Percentiles rank a stretch among this genome's conserved stretches.
These are phyloP conservation scores for Phytophthora rubi DNA, from an alignment of 352 stramenopile species.

Conservation along the genomic window DNA sequence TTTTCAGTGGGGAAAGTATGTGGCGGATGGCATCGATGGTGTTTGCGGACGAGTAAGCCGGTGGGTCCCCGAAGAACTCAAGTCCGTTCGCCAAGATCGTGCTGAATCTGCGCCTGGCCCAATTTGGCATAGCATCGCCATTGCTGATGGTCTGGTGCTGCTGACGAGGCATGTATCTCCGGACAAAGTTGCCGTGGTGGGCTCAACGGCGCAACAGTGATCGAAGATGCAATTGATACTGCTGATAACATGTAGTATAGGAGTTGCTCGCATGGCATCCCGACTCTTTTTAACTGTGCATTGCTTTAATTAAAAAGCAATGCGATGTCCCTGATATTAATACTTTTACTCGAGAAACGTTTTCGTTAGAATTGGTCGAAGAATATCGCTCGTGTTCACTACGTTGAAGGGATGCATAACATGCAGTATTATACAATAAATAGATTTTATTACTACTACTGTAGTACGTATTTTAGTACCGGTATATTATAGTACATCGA, in stretches of 20 bases:
- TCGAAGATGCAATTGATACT: neutral
- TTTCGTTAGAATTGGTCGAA: too few relatives aligned
- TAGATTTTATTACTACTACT: too few relatives aligned
- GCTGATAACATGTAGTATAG: neutral
- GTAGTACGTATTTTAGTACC: too few relatives aligned
- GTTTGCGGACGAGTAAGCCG: constrained; percentile 41
- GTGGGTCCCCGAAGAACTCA: constrained; percentile 33
- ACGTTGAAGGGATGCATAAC: too few relatives aligned
- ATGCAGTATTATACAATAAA: too few relatives aligned
- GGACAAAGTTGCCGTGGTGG: neutral
- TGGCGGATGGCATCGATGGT: constrained; percentile 38
- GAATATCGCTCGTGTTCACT: too few relatives aligned
- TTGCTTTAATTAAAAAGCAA: too few relatives aligned
- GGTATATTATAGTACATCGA: too few relatives aligned
- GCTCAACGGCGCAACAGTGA: neutral
- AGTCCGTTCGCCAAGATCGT: constrained; percentile 5
- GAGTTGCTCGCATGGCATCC: neutral
- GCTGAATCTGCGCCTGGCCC: neutral
- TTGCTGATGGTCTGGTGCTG: constrained; percentile 55
- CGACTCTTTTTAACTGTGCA: too few relatives aligned
- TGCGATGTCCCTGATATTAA: too few relatives aligned
- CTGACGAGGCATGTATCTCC: constrained; percentile 32
- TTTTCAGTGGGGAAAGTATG: constrained; percentile 48
- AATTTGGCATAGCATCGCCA: constrained; percentile 49
- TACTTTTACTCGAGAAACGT: too few relatives aligned